Evolutionary conservation across 1,284 basidiomycete species (phyloP), one percentile per base, ranked within the genome.

Genomic region (Porodaedalea pini): DNA sequence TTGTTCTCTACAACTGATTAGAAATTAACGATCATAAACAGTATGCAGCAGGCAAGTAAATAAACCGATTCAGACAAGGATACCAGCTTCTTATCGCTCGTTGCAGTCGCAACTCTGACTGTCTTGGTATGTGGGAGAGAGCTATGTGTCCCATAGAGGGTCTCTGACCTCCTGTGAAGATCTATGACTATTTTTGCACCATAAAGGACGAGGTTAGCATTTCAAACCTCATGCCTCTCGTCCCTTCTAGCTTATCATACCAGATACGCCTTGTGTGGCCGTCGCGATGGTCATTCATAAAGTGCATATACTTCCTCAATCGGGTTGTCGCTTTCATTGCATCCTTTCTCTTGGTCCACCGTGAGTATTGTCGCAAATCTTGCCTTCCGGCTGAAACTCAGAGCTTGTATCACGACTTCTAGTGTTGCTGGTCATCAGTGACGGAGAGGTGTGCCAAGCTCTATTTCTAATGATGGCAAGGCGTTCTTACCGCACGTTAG

Each of bases 181-280:
- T 43, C 11, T 54, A 54, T 17, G 51, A 54, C 17, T 44, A 54
- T 34, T 13, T 54, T 19, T 31, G 29, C n/a, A 54, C 51, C 1
- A 8, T 54, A 25, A 37, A 54, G 17, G 51, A 54, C 17, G 51
- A 54, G 51, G 51, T 54, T 15, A 41, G 31, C 19, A 3, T 17
- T 19, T 23, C 17, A 11, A 10, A 29, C 0, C 17, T 39, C 36
- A 39, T 49, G 13, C 21, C 11, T n/a, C 37, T 44, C 13, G 17
- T 34, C 10, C 25, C 11, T 23, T 6, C 23, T 23, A 23, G 44
- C 6, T 4, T 37, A 25, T 29, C 15, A 13, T 37, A 39, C 29
- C 32, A 57, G 56, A 57, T 44, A 10, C 29, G 41, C n/a, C 44
- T 52, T 25, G 50, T 57, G 4, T 57, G 56, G 56, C 50, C 56